Base-by-base conservation (phyloP, 352 stramenopile species). In the Peronosclerospora sorghi region DNA sequence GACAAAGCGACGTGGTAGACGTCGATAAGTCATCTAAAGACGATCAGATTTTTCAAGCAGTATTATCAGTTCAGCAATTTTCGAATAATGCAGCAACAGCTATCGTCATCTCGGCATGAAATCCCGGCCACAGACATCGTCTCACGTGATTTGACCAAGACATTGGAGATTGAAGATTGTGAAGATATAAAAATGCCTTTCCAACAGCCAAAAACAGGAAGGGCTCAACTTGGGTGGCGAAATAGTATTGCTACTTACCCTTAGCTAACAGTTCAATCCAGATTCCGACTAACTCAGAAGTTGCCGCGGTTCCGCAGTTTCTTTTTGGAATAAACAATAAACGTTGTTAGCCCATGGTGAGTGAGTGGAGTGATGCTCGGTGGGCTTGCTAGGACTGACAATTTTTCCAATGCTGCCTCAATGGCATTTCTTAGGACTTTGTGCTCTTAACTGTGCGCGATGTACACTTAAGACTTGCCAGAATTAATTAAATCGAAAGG, bases 401-500 rank as follows among this genome's bases (percentile, higher is more conserved):
- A 12, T 14, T 41, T 12, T 44, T 14, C 13, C 8, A 58, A 41
- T 56, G 37, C 21, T 26, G 21, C 6, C 21, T 26, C 21, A 26
- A 26, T 26, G 21, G 21, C 37, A 30, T 32, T 44, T 36, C 4
- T 17, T 45, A 89, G 68, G 79, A 73, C n/a, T 86, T 91, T 35
- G 64, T 67, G 23, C 89, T 80, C 39, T 74, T 68, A 0, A 55
- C 68, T 4, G 55, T 61, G 4, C 34, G 26, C 23, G 58, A 75
- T 34, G 55, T 88, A 8, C 57, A 68, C 26, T 98, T 94, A 56
- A 93, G 94, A 26, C 62, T 98, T 82, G 13, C 14, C 48, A 0
- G 61, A 82, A 39, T 83, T 88, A 42, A 74, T 57, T 17, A 62
- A 62, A 0, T 52, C 67, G 1, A 69, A 70, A 35, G 73, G 72